A percentile compares a stretch with the other conserved stretches of the same genome.
Evolutionary conservation across 306 rosid species (phyloP).

Genomic region (Quercus agrifolia): DNA sequence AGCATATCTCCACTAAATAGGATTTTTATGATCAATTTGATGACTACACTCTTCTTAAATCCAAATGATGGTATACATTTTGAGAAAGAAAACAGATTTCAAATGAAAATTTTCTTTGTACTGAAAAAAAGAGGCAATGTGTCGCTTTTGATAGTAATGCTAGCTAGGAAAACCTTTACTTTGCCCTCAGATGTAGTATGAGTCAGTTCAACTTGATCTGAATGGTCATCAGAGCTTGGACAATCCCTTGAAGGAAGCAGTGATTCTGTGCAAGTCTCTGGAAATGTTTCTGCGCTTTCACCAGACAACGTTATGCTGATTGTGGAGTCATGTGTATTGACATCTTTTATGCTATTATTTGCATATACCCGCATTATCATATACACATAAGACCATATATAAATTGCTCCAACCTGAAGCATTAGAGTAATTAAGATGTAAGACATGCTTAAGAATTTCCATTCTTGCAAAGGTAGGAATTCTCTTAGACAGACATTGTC

Average conservation of each 20-base stretch:
- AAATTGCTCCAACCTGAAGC: conserved; percentile 5
- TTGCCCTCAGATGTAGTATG: not conserved
- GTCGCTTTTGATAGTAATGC: too few species aligned
- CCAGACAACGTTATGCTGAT: not conserved
- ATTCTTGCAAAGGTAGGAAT: not conserved
- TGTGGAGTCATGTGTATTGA: not conserved
- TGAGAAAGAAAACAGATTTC: not conserved
- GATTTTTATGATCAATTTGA: not conserved
- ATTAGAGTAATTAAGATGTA: not conserved
- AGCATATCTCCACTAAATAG: not conserved
- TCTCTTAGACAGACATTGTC: not conserved
- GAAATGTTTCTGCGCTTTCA: not conserved
- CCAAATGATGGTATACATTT: not conserved
- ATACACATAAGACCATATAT: not conserved
- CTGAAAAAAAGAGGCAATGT: too few species aligned
- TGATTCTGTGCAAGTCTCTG: not conserved
- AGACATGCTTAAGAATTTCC: not conserved
- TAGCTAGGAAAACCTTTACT: not conserved
- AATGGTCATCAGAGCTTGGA: not conserved
- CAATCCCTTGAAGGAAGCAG: not conserved
- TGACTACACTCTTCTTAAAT: not conserved
- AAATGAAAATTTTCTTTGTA: too few species aligned
- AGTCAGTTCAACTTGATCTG: not conserved
- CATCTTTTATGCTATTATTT: not conserved
- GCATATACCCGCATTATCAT: not conserved